Conservation (phyloP, 768 basidiomycete genomes). For the Amanita rimosa region DNA sequence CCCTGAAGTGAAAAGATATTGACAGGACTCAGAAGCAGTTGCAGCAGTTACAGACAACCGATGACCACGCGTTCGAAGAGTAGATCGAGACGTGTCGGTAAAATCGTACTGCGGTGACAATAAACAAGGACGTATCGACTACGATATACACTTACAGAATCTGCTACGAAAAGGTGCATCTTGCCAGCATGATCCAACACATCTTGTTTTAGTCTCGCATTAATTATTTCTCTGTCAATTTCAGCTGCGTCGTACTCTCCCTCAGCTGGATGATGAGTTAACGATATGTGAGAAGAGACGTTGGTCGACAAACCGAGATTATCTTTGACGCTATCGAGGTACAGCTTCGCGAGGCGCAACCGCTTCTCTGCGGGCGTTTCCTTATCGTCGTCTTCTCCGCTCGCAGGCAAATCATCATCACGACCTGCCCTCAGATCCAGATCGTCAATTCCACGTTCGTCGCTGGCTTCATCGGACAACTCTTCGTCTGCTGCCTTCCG, state of each 20-base stretch:
- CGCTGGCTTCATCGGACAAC: constrained; percentile 51
- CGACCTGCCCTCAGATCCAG: constrained; percentile 51
- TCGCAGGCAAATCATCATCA: constrained; percentile 40
- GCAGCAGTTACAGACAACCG: constrained; percentile 76
- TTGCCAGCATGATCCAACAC: constrained; percentile 86
- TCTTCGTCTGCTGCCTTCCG: constrained; percentile 43
- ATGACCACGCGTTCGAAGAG: constrained; percentile 61
- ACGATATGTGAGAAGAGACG: not conserved
- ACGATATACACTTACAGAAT: constrained; percentile 35
- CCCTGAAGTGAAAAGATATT: constrained; percentile 75
- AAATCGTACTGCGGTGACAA: constrained; percentile 42
- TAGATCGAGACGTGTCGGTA: constrained; percentile 23
- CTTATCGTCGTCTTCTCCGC: constrained; percentile 75
- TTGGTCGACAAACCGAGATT: constrained; percentile 41
- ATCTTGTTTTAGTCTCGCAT: constrained; percentile 83
- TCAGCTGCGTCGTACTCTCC: constrained; percentile 94
- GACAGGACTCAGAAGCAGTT: constrained; percentile 59
- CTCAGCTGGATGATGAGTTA: constrained; percentile 37
- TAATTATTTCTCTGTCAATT: constrained; percentile 88
- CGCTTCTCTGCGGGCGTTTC: constrained; percentile 94
- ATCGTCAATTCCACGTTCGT: constrained; percentile 51
- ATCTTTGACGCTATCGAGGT: constrained; percentile 77
- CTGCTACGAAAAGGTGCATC: constrained; percentile 71
- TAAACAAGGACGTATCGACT: not conserved
- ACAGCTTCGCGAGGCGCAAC: constrained; percentile 80